Evolutionary conservation across 768 basidiomycete genomes (phyloP).

Genomic region (Tulasnella sp.): DNA sequence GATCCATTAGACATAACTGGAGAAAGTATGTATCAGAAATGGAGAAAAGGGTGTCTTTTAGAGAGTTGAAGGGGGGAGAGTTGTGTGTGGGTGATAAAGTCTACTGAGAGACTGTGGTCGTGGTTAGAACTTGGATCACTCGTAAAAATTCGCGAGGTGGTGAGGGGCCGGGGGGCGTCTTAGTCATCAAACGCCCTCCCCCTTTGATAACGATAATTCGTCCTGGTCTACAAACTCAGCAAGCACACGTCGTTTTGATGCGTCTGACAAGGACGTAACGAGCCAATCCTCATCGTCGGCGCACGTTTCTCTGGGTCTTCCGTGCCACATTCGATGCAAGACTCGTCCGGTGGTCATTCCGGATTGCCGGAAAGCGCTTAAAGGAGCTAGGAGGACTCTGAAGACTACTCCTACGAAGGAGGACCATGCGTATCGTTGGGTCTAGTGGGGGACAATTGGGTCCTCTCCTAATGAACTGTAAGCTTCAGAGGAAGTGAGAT

Average conservation of each 20-base stretch:
- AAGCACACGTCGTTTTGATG: neutral
- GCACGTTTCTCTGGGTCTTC: neutral
- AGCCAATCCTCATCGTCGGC: neutral
- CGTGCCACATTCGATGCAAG: neutral
- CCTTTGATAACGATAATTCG: constrained; percentile 1
- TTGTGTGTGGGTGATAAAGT: neutral
- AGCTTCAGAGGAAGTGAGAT: neutral
- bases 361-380: neutral
- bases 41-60: neutral
- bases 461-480: neutral
- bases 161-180: neutral
- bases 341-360: neutral
- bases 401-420: neutral
- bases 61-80: neutral
- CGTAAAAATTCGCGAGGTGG: constrained; percentile 11
- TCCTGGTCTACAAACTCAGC: neutral
- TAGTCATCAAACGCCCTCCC: constrained; percentile 5
- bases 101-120: constrained; percentile 10
- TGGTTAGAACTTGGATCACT: neutral
- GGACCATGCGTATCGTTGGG: neutral
- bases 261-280: neutral
- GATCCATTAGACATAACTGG: constrained; percentile 27
- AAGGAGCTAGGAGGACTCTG: neutral
- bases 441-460: neutral
- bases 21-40: constrained; percentile 22